Evolutionary conservation across 202 grass and related monocot genomes (phyloP).

Genomic region (Digitaria exilis): DNA sequence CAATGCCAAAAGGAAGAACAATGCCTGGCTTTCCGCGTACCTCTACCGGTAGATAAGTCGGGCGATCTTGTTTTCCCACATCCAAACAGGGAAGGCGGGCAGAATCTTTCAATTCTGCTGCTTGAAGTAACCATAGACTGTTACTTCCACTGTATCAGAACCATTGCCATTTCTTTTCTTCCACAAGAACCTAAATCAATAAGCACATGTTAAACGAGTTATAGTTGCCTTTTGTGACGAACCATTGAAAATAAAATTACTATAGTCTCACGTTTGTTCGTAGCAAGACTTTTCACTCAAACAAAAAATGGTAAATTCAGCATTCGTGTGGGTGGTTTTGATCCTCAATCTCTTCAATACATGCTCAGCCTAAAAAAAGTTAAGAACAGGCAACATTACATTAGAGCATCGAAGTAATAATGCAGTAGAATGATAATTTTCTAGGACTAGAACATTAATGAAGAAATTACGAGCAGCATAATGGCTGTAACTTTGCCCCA

Average conservation of each 20-base stretch:
- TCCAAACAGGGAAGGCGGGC: slow-evolving; percentile 42
- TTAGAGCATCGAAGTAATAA: neutral
- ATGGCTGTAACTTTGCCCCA: neutral
- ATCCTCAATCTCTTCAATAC: slow-evolving; percentile 56
- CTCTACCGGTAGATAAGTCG: slow-evolving; percentile 65
- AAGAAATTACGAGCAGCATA: neutral
- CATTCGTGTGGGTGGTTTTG: slow-evolving; percentile 43
- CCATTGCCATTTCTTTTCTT: slow-evolving; percentile 44
- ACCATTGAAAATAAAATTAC: neutral
- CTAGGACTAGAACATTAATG: neutral
- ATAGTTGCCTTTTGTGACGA: neutral
- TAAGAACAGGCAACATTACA: neutral
- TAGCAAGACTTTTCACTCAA: slow-evolving; percentile 53
- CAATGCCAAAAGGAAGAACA: neutral
- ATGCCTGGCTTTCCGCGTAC: slow-evolving; percentile 24
- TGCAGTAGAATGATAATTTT: neutral
- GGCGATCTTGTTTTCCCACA: slow-evolving; percentile 60
- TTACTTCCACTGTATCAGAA: slow-evolving; percentile 40
- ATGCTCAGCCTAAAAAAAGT: slow-evolving; percentile 40
- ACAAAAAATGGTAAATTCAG: slow-evolving; percentile 54
- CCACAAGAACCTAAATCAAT: slow-evolving; percentile 42
- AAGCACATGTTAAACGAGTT: neutral
- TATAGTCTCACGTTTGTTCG: slow-evolving; percentile 43
- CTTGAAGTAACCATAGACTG: slow-evolving; percentile 56
- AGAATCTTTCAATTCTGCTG: slow-evolving; percentile 25